Evolutionary conservation across 345 rosid species (phyloP).

Genomic region (Syzygium oleosum): DNA sequence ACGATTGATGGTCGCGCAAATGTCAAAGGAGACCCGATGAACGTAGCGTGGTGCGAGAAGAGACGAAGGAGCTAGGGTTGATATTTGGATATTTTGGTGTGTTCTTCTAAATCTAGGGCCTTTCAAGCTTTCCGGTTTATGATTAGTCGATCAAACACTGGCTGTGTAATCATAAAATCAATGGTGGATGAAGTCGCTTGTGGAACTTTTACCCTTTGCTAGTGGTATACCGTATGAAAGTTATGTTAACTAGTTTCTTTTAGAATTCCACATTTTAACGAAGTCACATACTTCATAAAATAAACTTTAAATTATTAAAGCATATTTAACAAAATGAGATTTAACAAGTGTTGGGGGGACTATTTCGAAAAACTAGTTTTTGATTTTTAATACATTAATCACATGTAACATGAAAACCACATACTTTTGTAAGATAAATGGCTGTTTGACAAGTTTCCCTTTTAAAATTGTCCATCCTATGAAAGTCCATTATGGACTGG

Average conservation of each 20-base stretch:
- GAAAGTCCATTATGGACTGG: not conserved
- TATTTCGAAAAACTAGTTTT: not conserved
- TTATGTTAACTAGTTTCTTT: not conserved
- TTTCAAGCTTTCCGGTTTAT: not conserved
- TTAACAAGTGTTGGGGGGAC: not conserved
- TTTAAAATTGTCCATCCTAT: not conserved
- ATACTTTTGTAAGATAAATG: not conserved
- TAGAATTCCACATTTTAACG: not conserved
- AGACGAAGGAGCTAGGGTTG: not conserved
- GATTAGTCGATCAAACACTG: not conserved
- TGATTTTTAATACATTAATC: not conserved
- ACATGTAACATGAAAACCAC: not conserved
- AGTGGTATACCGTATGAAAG: not conserved
- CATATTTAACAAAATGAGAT: not conserved
- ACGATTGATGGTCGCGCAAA: not conserved
- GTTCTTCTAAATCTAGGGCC: not conserved
- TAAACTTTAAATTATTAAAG: not conserved
- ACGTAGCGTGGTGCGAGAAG: not conserved
- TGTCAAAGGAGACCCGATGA: not conserved
- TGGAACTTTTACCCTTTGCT: not conserved
- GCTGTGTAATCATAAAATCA: not conserved
- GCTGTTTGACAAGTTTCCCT: not conserved
- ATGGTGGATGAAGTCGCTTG: not conserved
- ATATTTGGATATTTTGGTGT: not conserved
- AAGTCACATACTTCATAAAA: not conserved